Base-by-base conservation (phyloP, 371 early-diverging fungal genomes). In the Haplosporangium sp. region DNA sequence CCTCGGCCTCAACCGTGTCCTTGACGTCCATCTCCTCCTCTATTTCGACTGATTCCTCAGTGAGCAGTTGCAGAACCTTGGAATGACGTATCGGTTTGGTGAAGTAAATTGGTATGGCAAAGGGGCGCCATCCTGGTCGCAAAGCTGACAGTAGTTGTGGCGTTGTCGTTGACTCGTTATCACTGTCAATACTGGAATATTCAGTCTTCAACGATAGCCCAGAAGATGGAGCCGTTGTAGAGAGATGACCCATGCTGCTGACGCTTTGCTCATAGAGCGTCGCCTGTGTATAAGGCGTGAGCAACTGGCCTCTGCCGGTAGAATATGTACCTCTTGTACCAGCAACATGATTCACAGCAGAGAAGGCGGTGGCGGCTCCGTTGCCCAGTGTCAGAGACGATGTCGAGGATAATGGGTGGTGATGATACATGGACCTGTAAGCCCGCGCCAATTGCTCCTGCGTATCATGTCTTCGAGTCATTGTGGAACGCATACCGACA, bases 71-170 rank as follows among this genome's bases (percentile, higher is more conserved):
- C 51, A 79, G 47, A 1, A 79, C 67, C 59, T 79, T 79, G 50
- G 79, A 71, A 20, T 79, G 79, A 2, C 79, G 79, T n/a, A 79
- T 67, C 9, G 79, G 79, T 55, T 79, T 79, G 7, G 79, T 72
- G 41, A 72, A 64, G 45, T 79, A 79, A 8, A 72, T 59, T 8
- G 72, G 73, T 37, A 23, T 55, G 10, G 67, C 57, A 60, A 79
- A 72, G 23, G 68, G 14, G 11, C 67, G 67, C 60, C 42, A 51
- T 43, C 12, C 12, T n/a, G 3, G 53, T 6, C 55, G 46, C 46
- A 58, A 48, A n/a, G 12, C 18, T 18, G 40, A 14, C 29, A 6
- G 38, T 7, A 18, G 60, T 16, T 43, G 47, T 47, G 20, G n/a
- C 5, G 66, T 23, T 6, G 73, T 37, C 4, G 37, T 60, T 0